A percentile compares a stretch with the other conserved stretches of the same genome.
phyloP scores from a whole-genome alignment of 2,329 filamentous ascomycete species.

The Hortaea sp. region DNA sequence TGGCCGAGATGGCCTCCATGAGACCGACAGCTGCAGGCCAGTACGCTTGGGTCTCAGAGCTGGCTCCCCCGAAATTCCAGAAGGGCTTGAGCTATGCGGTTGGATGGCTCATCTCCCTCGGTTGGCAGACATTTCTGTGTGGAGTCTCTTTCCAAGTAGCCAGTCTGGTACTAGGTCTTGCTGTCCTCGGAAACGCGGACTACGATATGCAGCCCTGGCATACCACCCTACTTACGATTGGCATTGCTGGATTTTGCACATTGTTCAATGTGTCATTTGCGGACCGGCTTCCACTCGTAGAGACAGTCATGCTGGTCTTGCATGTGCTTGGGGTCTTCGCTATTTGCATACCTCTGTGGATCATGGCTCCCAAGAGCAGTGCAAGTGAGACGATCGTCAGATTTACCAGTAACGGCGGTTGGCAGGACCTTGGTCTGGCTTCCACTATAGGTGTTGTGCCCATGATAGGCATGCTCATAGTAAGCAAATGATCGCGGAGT shows the following conservation, averaged over 20 bases:
- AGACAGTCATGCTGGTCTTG: constrained; percentile 22
- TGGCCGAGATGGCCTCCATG: constrained; percentile 3
- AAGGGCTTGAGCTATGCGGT: background rate
- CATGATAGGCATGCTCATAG: constrained; percentile 10
- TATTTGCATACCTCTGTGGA: constrained; percentile 38
- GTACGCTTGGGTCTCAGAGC: constrained; percentile 2
- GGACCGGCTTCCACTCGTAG: background rate
- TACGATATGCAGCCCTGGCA: background rate
- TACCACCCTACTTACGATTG: background rate
- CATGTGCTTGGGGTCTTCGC: constrained; percentile 46
- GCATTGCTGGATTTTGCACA: background rate
- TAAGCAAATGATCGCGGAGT: background rate
- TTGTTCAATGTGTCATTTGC: constrained; percentile 36
- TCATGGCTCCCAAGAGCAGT: constrained; percentile 6
- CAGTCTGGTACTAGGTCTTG: background rate
- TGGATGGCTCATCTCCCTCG: constrained; percentile 1
- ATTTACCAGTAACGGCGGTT: constrained; percentile 40
- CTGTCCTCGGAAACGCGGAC: background rate
- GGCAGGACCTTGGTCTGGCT: constrained; percentile 27
- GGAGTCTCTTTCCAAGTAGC: background rate
- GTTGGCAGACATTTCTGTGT: constrained; percentile 1
- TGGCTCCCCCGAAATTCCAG: background rate
- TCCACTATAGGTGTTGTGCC: constrained; percentile 32
- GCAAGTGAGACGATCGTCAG: constrained; percentile 20
- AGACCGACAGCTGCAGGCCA: constrained; percentile 1